Evolutionary conservation across 257 asterid genomes (phyloP).

Genomic region (Solanum paucissectum): DNA sequence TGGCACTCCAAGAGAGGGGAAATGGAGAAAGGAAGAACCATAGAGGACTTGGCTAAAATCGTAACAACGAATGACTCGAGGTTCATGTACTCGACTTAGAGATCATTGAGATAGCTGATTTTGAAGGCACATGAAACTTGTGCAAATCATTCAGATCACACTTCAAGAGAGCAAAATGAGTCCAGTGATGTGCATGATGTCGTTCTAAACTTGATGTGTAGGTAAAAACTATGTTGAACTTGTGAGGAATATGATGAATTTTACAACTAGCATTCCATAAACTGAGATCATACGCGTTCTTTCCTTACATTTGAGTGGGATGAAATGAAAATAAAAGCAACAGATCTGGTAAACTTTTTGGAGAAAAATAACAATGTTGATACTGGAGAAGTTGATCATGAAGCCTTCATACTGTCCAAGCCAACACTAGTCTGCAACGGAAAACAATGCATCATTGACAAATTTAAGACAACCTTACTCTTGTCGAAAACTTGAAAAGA

Average conservation of each 20-base stretch:
- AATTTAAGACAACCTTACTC: not conserved
- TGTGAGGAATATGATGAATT: not conserved
- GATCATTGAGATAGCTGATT: not conserved
- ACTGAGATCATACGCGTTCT: not conserved
- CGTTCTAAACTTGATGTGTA: not conserved
- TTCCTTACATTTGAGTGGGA: not conserved
- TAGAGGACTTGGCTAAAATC: not conserved
- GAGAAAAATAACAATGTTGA: not conserved
- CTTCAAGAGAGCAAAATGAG: not conserved
- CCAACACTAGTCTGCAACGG: slow-evolving; percentile 40
- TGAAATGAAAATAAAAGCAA: not conserved
- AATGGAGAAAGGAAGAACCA: not conserved
- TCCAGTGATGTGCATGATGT: not conserved
- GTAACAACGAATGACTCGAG: not conserved
- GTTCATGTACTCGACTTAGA: not conserved
- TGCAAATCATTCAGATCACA: not conserved
- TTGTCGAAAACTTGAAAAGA: not conserved
- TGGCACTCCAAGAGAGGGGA: not conserved
- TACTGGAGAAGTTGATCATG: slow-evolving; percentile 18
- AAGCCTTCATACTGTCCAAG: slow-evolving; percentile 60
- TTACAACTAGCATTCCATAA: not conserved
- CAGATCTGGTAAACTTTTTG: not conserved
- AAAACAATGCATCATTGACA: not conserved
- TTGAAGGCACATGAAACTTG: not conserved
- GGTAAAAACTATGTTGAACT: not conserved